Evolutionary conservation across 352 stramenopile species (phyloP).

Genomic region (Globisporangium echinulatum): DNA sequence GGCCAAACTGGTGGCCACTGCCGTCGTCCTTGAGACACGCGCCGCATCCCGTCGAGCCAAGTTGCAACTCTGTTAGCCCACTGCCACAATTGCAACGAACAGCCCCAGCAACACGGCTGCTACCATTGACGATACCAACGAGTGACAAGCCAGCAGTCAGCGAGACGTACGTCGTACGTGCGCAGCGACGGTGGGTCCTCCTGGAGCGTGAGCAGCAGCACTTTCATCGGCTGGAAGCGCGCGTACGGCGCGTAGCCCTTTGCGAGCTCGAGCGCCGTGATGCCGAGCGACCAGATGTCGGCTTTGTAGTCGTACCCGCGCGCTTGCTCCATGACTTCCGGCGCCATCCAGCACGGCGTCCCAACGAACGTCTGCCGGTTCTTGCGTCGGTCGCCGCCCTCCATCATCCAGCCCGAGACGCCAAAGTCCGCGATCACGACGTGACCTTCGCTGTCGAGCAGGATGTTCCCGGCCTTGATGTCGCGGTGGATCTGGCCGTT

Average conservation of each 20-base stretch:
- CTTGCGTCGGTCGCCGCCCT: conserved; percentile 90
- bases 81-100: no score
- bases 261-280: conserved; percentile 97
- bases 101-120: no score
- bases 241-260: conserved; percentile 99
- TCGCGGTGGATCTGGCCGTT: conserved; percentile 98
- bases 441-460: conserved; percentile 90
- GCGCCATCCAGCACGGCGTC: conserved; percentile 97
- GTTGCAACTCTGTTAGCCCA: no score
- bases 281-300: conserved; percentile 99
- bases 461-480: conserved; percentile 98
- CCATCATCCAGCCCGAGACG: conserved; percentile 97
- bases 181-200: conserved; percentile 92
- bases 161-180: conserved; percentile 76
- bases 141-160: background rate
- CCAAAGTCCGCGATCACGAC: conserved; percentile 99
- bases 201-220: conserved; percentile 95
- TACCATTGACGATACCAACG: no score
- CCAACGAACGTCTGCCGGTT: conserved; percentile 97
- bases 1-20: conserved; percentile 72
- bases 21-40: conserved; percentile 54
- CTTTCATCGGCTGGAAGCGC: conserved; percentile 97
- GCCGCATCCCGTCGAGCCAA: no score
- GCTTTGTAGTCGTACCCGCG: conserved; percentile 94
- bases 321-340: conserved; percentile 90